These are phyloP conservation scores for Yamadazyma phyllophila DNA, from an alignment of 805 yeast species.

Conservation along the genomic window DNA sequence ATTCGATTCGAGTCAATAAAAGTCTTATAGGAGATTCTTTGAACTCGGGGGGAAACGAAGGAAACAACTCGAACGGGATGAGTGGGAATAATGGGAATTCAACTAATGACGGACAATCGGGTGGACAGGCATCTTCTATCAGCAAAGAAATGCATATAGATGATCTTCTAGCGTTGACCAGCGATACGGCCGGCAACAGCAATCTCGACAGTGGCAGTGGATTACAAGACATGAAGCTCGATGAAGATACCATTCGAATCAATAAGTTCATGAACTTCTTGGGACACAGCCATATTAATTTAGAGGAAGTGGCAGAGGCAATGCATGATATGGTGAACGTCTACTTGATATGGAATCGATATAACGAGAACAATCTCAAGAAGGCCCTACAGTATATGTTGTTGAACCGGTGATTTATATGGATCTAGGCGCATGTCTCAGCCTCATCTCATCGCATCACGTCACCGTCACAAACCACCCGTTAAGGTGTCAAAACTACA, in stretches of 20 bases:
- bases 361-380: conserved; percentile 63
- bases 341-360: conserved; percentile 85
- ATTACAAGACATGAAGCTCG: conserved; percentile 27
- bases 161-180: conserved; percentile 30
- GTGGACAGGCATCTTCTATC: neutral
- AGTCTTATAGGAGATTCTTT: conserved; percentile 9
- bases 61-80: neutral
- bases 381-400: conserved; percentile 46
- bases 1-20: conserved; percentile 15
- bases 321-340: conserved; percentile 80
- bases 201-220: conserved; percentile 10
- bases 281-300: conserved; percentile 72
- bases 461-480: too few species aligned
- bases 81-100: neutral
- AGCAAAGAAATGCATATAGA: conserved; percentile 31
- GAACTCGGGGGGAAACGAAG: neutral
- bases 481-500: too few species aligned
- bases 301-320: conserved; percentile 74
- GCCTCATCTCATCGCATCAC: neutral
- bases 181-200: conserved; percentile 1
- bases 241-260: conserved; percentile 44
- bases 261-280: conserved; percentile 62
- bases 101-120: neutral
- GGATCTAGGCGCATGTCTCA: neutral
- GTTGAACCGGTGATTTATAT: conserved; percentile 20